These are phyloP conservation scores for Crataegus laevigata DNA, from an alignment of 306 rosid genomes.

Conservation along the genomic window DNA sequence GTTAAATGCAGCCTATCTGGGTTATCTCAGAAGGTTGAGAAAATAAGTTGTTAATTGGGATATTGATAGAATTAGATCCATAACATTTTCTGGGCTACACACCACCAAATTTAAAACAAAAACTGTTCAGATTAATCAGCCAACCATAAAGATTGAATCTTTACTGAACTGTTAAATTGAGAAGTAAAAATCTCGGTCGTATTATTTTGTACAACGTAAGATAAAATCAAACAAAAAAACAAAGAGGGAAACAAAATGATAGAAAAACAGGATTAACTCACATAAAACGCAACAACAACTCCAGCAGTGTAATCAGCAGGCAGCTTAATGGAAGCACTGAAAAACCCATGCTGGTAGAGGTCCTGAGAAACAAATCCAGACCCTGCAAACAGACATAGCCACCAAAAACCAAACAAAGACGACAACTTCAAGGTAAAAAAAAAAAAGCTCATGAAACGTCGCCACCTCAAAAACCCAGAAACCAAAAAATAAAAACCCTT, in stretches of 20 bases:
- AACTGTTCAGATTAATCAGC: background rate
- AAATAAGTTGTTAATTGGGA: background rate
- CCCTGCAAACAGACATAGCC: conserved; percentile 35
- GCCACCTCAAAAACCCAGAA: background rate
- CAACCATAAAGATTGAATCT: background rate
- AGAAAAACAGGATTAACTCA: conserved; percentile 38
- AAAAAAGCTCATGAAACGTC: background rate
- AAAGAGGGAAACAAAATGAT: background rate
- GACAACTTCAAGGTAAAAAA: conserved; percentile 9
- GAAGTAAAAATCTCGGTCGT: background rate
- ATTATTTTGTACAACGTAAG: background rate
- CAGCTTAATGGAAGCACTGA: conserved; percentile 87
- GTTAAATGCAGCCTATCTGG: background rate
- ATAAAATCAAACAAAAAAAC: background rate
- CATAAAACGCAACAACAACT: conserved; percentile 93
- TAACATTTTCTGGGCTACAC: background rate
- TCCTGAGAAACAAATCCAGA: conserved; percentile 97
- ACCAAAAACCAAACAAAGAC: background rate
- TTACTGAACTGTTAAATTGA: background rate
- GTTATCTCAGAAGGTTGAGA: background rate
- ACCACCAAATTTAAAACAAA: background rate
- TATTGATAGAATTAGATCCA: background rate
- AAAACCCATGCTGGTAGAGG: conserved; percentile 77
- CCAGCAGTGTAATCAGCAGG: conserved; percentile 96
- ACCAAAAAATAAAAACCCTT: background rate